Evolutionary conservation across 768 basidiomycete species (phyloP).

Genomic region (Termitomyces sp.): DNA sequence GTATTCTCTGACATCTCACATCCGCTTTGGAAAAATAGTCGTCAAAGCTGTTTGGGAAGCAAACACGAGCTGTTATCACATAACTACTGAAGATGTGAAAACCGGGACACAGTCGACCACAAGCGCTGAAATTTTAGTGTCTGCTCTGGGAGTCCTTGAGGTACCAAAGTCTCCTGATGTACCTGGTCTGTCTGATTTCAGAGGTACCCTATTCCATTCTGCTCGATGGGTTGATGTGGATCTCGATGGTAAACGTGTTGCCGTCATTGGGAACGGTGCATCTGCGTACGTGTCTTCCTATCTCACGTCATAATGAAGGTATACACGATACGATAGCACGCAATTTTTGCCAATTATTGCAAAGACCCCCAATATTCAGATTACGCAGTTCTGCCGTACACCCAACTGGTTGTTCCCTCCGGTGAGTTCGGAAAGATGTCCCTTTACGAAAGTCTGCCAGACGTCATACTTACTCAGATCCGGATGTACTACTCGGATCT

Average conservation of each 20-base stretch:
- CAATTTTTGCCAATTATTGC: slow-evolving; percentile 46
- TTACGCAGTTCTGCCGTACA: slow-evolving; percentile 48
- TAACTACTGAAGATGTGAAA: slow-evolving; percentile 27
- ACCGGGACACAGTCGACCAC: slow-evolving; percentile 25
- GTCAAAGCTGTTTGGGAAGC: slow-evolving; percentile 41
- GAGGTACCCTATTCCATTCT: slow-evolving; percentile 49
- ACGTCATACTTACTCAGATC: slow-evolving; percentile 11
- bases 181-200: slow-evolving; percentile 33
- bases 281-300: slow-evolving; percentile 36
- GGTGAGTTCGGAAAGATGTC: slow-evolving; percentile 23
- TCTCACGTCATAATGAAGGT: background rate
- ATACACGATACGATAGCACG: slow-evolving; percentile 25
- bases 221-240: slow-evolving; percentile 42
- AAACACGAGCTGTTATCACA: slow-evolving; percentile 27
- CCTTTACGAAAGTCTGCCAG: background rate
- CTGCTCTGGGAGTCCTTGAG: slow-evolving; percentile 44
- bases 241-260: slow-evolving; percentile 43
- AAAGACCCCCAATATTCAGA: slow-evolving; percentile 30
- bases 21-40: slow-evolving; percentile 40
- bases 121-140: slow-evolving; percentile 43
- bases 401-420: slow-evolving; percentile 43
- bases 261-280: slow-evolving; percentile 55
- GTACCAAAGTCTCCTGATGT: slow-evolving; percentile 33
- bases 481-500: slow-evolving; percentile 21
- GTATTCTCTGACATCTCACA: slow-evolving; percentile 34